Conservation (phyloP, 176 grass and related monocot genomes). For the Avena sativa region DNA sequence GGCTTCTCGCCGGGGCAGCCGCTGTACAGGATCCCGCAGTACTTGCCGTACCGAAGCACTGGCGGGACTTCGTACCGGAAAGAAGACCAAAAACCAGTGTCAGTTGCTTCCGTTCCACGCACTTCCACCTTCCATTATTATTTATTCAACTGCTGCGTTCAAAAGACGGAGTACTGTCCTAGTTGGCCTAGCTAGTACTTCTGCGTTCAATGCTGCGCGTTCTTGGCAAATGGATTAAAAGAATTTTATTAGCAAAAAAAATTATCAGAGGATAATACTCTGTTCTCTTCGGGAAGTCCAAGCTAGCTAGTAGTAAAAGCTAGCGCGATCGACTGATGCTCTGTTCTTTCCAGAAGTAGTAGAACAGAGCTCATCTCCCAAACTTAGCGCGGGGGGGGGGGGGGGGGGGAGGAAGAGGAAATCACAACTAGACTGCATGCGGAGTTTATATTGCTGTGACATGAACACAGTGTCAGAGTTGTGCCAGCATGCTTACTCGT, state of each 20-base stretch:
- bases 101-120: neutral
- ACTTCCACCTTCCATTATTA: neutral
- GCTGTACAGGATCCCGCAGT: slow-evolving; percentile 89
- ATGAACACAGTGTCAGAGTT: neutral
- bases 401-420: neutral
- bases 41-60: slow-evolving; percentile 85
- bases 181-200: neutral
- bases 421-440: neutral
- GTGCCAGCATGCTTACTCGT: slow-evolving; percentile 40
- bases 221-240: neutral
- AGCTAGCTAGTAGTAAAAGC: no score
- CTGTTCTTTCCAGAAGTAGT: neutral
- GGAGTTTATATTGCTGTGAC: neutral
- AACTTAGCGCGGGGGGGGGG: neutral
- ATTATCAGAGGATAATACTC: no score
- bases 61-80: slow-evolving; percentile 60
- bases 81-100: slow-evolving; percentile 8
- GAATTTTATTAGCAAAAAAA: neutral
- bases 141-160: neutral
- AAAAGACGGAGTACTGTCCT: neutral
- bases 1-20: slow-evolving; percentile 93
- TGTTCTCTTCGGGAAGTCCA: no score
- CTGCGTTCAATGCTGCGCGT: neutral
- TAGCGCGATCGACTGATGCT: neutral
- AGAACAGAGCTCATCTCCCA: neutral